Conservation (phyloP, 164 flowering plant species). For the Umbilicus rupestris region DNA sequence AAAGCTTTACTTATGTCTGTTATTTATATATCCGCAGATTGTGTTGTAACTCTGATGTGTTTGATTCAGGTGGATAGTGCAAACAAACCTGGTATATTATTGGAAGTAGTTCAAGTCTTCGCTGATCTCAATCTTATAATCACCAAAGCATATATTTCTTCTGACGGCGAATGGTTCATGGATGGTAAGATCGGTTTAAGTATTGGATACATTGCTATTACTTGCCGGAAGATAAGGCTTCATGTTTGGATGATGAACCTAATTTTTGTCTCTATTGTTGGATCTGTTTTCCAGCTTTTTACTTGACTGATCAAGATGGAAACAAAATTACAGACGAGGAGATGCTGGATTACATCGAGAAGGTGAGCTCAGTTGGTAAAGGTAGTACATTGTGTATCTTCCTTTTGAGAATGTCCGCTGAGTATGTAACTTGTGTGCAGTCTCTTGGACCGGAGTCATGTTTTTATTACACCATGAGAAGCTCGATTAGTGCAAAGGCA, state of each 20-base stretch:
- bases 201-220: neutral
- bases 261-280: conserved; percentile 1
- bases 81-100: conserved; percentile 69
- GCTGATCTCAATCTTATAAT: conserved; percentile 79
- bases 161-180: conserved; percentile 98
- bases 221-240: neutral
- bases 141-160: conserved; percentile 80
- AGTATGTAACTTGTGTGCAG: conserved; percentile 23
- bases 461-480: conserved; percentile 35
- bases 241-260: neutral
- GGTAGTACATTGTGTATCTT: neutral
- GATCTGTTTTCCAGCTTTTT: conserved; percentile 43
- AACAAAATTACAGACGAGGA: conserved; percentile 73
- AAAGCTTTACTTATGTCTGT: neutral
- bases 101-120: conserved; percentile 84
- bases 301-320: conserved; percentile 77
- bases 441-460: conserved; percentile 69
- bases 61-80: conserved; percentile 80
- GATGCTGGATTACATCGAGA: conserved; percentile 49
- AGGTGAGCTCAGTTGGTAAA: conserved; percentile 29
- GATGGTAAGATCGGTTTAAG: conserved; percentile 55
- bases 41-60: conserved; percentile 3
- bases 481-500: conserved; percentile 61
- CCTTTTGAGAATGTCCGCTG: neutral
- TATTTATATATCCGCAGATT: neutral